These are phyloP conservation scores for Xylariales sp. DNA, from an alignment of 2,329 filamentous ascomycete species.

Conservation along the genomic window DNA sequence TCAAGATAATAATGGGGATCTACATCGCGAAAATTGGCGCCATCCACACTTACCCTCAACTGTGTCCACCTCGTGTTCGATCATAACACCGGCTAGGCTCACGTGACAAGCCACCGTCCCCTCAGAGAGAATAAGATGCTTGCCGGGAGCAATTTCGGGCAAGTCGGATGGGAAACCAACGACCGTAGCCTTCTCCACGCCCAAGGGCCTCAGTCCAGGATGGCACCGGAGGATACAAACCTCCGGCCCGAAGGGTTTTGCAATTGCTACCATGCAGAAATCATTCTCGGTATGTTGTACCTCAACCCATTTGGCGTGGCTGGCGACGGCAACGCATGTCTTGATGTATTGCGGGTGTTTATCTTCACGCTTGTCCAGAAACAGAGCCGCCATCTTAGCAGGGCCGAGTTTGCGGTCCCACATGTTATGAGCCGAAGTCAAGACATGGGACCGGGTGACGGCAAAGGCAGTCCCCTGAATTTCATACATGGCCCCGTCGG, in stretches of 20 bases:
- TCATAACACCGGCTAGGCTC: too few species aligned
- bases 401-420: slow-evolving; percentile 8
- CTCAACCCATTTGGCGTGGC: neutral
- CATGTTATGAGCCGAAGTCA: slow-evolving; percentile 11
- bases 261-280: slow-evolving; percentile 16
- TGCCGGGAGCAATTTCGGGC: neutral
- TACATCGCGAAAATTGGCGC: too few species aligned
- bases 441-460: neutral
- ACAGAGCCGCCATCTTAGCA: neutral
- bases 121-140: neutral
- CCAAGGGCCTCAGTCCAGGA: neutral
- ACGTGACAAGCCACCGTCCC: neutral
- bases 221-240: neutral
- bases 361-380: neutral
- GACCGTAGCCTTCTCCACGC: neutral
- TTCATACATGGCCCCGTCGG: neutral
- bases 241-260: neutral
- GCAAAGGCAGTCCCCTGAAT: slow-evolving; percentile 3
- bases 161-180: slow-evolving; percentile 14
- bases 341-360: neutral
- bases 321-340: neutral
- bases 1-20: too few species aligned
- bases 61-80: slow-evolving; percentile 15
- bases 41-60: neutral
- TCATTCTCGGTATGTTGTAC: neutral